A percentile compares a stretch with the other conserved stretches of the same genome.
phyloP scores from a whole-genome alignment of 768 basidiomycete species.

The Tulasnella sp. region DNA sequence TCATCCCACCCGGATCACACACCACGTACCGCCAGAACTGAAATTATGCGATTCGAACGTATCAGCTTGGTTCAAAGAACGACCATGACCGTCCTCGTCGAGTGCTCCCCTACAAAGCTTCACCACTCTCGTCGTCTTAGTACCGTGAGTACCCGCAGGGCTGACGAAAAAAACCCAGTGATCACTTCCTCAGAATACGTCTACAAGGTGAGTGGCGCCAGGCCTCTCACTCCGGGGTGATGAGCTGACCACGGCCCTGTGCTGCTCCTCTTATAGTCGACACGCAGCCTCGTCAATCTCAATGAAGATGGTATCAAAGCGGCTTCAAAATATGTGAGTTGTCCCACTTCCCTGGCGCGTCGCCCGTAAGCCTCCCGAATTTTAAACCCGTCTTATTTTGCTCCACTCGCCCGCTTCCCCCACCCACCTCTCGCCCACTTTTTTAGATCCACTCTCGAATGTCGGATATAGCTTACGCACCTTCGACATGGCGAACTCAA shows the following conservation, averaged over 20 bases:
- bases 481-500: slow-evolving; percentile 76
- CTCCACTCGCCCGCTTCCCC: slow-evolving; percentile 23
- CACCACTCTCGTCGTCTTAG: not conserved
- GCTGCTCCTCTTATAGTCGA: not conserved
- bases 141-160: not conserved
- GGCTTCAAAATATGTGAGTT: slow-evolving; percentile 60
- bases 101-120: not conserved
- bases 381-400: slow-evolving; percentile 31
- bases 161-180: slow-evolving; percentile 50
- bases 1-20: not conserved
- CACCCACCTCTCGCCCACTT: not conserved
- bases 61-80: not conserved
- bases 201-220: slow-evolving; percentile 47
- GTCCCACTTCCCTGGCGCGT: not conserved
- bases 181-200: slow-evolving; percentile 55
- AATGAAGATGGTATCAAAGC: slow-evolving; percentile 55
- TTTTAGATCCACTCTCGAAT: slow-evolving; percentile 60
- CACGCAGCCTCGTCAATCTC: slow-evolving; percentile 48
- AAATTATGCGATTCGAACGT: not conserved
- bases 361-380: slow-evolving; percentile 20
- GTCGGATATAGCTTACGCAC: slow-evolving; percentile 61
- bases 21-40: not conserved
- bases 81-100: not conserved
- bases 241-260: slow-evolving; percentile 11
- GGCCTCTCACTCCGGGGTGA: too few relatives aligned